These are phyloP conservation scores for Lactarius indigo DNA, from an alignment of 768 basidiomycete species.

Conservation along the genomic window DNA sequence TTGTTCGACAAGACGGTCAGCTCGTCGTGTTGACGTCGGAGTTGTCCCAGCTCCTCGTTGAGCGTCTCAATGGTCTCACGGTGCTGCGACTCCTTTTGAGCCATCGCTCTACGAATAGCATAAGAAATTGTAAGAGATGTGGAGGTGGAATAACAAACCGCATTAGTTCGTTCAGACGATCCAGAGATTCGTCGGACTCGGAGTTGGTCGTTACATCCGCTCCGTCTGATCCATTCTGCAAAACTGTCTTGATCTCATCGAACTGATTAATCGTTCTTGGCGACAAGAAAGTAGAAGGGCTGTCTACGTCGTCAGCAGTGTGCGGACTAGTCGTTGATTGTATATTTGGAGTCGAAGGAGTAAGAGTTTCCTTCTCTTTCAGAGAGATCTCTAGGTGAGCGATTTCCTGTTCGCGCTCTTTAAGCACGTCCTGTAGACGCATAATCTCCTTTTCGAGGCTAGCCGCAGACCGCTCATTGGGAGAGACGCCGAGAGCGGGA, in stretches of 20 bases:
- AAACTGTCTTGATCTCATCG: slow-evolving; percentile 64
- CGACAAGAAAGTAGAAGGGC: slow-evolving; percentile 46
- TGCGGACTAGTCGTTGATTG: neutral
- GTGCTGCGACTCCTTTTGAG: slow-evolving; percentile 91
- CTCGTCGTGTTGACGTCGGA: slow-evolving; percentile 78
- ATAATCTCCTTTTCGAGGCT: slow-evolving; percentile 95
- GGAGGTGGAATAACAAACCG: slow-evolving; percentile 47
- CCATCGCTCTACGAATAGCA: slow-evolving; percentile 73
- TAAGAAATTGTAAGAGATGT: slow-evolving; percentile 21
- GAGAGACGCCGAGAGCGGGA: slow-evolving; percentile 35
- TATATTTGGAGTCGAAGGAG: slow-evolving; percentile 3
- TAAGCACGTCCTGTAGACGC: slow-evolving; percentile 89
- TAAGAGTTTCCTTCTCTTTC: slow-evolving; percentile 35
- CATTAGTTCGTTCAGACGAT: slow-evolving; percentile 89
- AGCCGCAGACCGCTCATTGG: slow-evolving; percentile 69
- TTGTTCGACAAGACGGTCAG: slow-evolving; percentile 77
- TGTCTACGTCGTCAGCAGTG: slow-evolving; percentile 17
- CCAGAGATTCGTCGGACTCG: slow-evolving; percentile 68
- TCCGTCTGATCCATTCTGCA: slow-evolving; percentile 45
- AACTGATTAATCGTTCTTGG: slow-evolving; percentile 73
- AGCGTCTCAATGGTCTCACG: slow-evolving; percentile 74
- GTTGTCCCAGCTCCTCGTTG: slow-evolving; percentile 59
- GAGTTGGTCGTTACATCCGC: slow-evolving; percentile 34
- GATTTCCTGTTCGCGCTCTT: slow-evolving; percentile 91
- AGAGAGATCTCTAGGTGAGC: slow-evolving; percentile 58